phyloP scores from a whole-genome alignment of 352 stramenopile genomes.

The Albugo candida region DNA sequence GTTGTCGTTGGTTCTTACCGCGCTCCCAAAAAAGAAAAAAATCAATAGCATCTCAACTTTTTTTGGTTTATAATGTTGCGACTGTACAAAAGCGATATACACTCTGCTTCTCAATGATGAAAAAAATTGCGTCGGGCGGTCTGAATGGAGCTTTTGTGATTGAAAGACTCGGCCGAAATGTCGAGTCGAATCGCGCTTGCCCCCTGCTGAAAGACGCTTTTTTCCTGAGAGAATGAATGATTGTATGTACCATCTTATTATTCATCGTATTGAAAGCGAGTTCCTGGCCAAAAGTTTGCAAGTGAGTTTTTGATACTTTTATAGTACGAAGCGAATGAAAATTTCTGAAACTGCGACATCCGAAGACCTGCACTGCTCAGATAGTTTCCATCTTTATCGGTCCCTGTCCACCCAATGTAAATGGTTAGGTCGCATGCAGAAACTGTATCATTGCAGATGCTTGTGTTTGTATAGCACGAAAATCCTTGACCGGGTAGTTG shows the following conservation, averaged over 20 bases:
- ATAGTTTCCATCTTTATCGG: constrained; percentile 59
- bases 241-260: too few relatives aligned
- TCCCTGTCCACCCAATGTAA: constrained; percentile 65
- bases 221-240: too few relatives aligned
- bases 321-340: constrained; percentile 63
- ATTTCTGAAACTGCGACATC: constrained; percentile 71
- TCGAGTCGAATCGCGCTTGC: too few relatives aligned
- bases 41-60: constrained; percentile 14
- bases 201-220: too few relatives aligned
- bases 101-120: constrained; percentile 55
- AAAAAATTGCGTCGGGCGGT: constrained; percentile 71
- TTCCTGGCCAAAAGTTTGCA: not conserved
- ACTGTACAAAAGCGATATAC: constrained; percentile 4
- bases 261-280: too few relatives aligned
- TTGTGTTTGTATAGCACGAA: constrained; percentile 11
- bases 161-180: too few relatives aligned
- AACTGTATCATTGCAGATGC: constrained; percentile 19
- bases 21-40: constrained; percentile 87
- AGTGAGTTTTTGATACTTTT: constrained; percentile 21
- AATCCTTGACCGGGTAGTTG: constrained; percentile 8
- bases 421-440: constrained; percentile 44
- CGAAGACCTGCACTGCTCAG: constrained; percentile 49
- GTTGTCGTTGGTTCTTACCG: constrained; percentile 96
- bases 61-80: constrained; percentile 6
- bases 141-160: constrained; percentile 40